Conservation (phyloP, 257 asterid genomes). For the Osmanthus fragrans region DNA sequence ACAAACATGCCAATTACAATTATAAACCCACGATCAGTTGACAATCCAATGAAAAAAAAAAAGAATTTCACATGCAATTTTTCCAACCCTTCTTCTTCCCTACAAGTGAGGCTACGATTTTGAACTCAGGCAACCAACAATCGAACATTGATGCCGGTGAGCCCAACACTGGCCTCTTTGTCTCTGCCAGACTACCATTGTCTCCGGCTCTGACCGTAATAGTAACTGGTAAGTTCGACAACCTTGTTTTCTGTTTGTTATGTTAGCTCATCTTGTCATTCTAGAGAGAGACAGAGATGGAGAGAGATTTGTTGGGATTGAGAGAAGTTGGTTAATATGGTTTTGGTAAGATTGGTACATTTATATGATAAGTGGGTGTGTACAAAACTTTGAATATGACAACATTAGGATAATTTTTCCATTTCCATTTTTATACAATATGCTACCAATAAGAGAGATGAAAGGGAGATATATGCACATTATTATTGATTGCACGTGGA, state of each 20-base stretch:
- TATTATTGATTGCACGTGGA: slow-evolving; percentile 78
- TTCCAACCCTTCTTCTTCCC: no score
- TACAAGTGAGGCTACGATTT: no score
- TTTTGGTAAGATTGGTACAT: slow-evolving; percentile 23
- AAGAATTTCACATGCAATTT: no score
- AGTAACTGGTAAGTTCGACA: not conserved
- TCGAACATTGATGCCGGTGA: no score
- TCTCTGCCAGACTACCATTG: no score
- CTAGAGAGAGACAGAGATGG: slow-evolving; percentile 23
- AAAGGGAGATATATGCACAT: not conserved
- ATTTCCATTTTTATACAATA: not conserved
- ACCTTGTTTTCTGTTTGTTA: slow-evolving; percentile 8
- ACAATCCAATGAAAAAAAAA: no score
- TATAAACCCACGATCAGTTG: no score
- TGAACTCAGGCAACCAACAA: no score
- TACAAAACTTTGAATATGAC: slow-evolving; percentile 12
- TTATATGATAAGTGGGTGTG: slow-evolving; percentile 23
- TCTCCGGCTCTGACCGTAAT: no score
- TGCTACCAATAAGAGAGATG: not conserved
- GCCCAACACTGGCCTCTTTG: no score
- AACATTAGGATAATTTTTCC: not conserved
- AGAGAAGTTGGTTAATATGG: slow-evolving; percentile 28
- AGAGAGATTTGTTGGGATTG: slow-evolving; percentile 9
- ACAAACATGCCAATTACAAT: no score
- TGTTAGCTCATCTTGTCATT: not conserved